Evolutionary conservation across 352 stramenopile species (phyloP).

Genomic region (Pythium dissimile): DNA sequence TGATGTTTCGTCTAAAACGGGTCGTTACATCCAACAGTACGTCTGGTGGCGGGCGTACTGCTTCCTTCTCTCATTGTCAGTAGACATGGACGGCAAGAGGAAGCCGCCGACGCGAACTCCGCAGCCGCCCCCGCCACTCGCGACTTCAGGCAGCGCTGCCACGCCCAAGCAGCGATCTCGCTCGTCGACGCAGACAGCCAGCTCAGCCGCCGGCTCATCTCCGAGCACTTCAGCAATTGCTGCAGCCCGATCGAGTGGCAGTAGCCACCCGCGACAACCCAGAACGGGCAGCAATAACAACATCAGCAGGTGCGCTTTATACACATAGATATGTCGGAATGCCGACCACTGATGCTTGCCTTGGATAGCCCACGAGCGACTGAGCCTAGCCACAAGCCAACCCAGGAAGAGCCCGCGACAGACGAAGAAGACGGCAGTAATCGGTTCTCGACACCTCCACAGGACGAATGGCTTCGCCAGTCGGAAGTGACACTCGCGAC

Average conservation of each 20-base stretch:
- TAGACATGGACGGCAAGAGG: background rate
- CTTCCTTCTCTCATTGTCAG: background rate
- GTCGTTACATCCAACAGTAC: too few relatives aligned
- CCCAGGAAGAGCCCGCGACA: background rate
- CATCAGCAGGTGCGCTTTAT: constrained; percentile 3
- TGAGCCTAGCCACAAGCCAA: background rate
- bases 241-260: background rate
- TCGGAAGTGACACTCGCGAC: constrained; percentile 11
- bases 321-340: background rate
- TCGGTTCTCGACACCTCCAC: background rate
- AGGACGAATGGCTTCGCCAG: constrained; percentile 15
- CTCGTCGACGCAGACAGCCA: background rate
- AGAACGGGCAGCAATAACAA: constrained; percentile 1
- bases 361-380: background rate
- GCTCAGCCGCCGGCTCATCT: background rate
- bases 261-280: background rate
- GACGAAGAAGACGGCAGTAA: constrained; percentile 18
- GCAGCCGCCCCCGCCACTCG: constrained; percentile 9
- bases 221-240: background rate
- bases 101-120: background rate
- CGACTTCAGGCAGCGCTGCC: background rate
- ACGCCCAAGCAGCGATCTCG: constrained; percentile 2
- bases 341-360: too few relatives aligned
- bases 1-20: too few relatives aligned
- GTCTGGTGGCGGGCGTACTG: too few relatives aligned